A percentile compares a stretch with the other conserved stretches of the same genome.
phyloP scores from a whole-genome alignment of 2,329 filamentous ascomycete species.

The Colletotrichum lentis region DNA sequence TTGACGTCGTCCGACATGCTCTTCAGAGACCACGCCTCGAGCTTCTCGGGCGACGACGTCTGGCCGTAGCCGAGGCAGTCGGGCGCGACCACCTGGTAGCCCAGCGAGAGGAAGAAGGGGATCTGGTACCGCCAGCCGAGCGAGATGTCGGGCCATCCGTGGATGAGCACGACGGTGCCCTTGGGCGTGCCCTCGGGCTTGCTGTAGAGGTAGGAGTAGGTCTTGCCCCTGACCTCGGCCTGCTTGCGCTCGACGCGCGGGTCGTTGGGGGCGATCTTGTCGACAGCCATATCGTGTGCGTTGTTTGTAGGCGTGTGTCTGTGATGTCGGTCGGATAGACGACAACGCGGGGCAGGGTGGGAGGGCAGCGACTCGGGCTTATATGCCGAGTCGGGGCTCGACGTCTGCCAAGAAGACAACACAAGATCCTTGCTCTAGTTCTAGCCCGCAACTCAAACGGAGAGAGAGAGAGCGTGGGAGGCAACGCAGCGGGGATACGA shows the following conservation, averaged over 20 bases:
- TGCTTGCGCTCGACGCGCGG: conserved; percentile 70
- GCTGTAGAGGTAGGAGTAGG: conserved; percentile 71
- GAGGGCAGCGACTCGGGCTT: neutral
- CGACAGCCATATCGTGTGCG: conserved; percentile 60
- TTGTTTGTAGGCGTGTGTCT: conserved; percentile 17
- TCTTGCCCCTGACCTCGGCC: conserved; percentile 71
- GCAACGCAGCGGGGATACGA: conserved; percentile 23
- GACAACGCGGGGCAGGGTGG: neutral
- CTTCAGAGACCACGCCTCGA: conserved; percentile 67
- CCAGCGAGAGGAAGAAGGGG: conserved; percentile 74
- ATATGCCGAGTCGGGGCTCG: neutral
- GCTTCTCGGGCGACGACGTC: conserved; percentile 72
- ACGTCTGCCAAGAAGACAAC: conserved; percentile 15
- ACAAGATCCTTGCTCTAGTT: conserved; percentile 6
- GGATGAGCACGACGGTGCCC: conserved; percentile 63
- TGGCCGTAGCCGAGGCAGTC: conserved; percentile 88
- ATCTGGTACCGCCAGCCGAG: conserved; percentile 93
- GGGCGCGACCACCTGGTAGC: conserved; percentile 81
- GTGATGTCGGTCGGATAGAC: neutral
- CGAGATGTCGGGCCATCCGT: conserved; percentile 84
- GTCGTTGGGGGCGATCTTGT: conserved; percentile 73
- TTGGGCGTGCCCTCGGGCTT: conserved; percentile 54
- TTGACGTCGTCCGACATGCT: conserved; percentile 78
- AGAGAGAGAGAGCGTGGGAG: neutral
- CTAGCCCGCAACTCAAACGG: conserved; percentile 1